These are phyloP conservation scores for Ambrosia artemisiifolia DNA, from an alignment of 129 eudicot genomes.

Conservation along the genomic window DNA sequence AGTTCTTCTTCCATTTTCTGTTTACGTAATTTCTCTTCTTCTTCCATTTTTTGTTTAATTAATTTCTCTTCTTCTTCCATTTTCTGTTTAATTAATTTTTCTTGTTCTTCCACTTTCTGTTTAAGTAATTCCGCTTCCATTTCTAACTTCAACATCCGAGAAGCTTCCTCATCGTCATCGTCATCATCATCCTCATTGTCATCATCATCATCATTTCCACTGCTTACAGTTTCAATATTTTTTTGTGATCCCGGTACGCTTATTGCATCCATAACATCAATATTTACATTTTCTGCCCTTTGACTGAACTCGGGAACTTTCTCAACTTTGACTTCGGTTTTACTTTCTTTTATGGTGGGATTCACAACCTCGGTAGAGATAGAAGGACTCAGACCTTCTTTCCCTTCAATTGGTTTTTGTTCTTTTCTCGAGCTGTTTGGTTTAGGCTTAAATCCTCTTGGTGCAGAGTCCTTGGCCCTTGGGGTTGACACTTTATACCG, in stretches of 20 bases:
- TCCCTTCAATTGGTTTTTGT: constrained; percentile 49
- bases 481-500: constrained; percentile 49
- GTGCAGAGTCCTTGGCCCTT: constrained; percentile 54
- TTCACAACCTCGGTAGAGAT: constrained; percentile 38
- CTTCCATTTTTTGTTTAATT: constrained; percentile 16
- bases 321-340: constrained; percentile 32
- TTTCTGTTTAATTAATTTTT: constrained; percentile 5
- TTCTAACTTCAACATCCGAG: constrained; percentile 54
- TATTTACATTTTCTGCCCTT: constrained; percentile 35
- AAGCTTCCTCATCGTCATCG: constrained; percentile 36
- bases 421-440: constrained; percentile 47
- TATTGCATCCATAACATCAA: constrained; percentile 19
- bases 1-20: constrained; percentile 27
- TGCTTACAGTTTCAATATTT: constrained; percentile 2
- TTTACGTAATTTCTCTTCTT: constrained; percentile 3
- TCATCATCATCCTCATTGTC: background rate
- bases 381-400: constrained; percentile 39
- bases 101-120: constrained; percentile 19
- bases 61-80: constrained; percentile 46
- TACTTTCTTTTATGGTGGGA: constrained; percentile 35
- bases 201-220: constrained; percentile 15
- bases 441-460: constrained; percentile 72
- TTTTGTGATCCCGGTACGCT: constrained; percentile 20
- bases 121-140: constrained; percentile 46
- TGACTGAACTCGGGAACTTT: constrained; percentile 32